Evolutionary conservation across 495 filamentous ascomycete genomes (phyloP).

Genomic region (Aspergillus cavernicola): DNA sequence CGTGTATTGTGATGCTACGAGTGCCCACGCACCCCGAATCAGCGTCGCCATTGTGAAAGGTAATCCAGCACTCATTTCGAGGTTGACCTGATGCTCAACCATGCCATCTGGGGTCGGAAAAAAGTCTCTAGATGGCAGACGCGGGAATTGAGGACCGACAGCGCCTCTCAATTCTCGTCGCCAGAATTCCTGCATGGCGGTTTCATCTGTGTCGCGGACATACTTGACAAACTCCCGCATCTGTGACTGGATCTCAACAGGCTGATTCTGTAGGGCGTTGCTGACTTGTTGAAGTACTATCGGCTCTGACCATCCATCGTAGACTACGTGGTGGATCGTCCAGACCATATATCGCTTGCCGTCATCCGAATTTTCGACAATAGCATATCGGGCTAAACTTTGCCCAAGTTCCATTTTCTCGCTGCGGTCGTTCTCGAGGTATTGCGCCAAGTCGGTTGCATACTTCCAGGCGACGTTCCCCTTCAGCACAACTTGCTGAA

Average conservation of each 20-base stretch:
- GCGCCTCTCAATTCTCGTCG: slow-evolving; percentile 47
- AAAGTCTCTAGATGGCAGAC: slow-evolving; percentile 51
- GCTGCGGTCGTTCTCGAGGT: slow-evolving; percentile 45
- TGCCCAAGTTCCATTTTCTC: slow-evolving; percentile 53
- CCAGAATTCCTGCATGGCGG: slow-evolving; percentile 40
- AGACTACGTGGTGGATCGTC: slow-evolving; percentile 65
- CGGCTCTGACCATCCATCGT: slow-evolving; percentile 64
- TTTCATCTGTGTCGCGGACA: slow-evolving; percentile 32
- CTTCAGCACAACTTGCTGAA: slow-evolving; percentile 56
- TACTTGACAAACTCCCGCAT: slow-evolving; percentile 45
- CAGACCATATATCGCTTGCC: slow-evolving; percentile 49
- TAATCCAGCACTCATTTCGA: slow-evolving; percentile 32
- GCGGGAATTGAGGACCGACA: slow-evolving; percentile 53
- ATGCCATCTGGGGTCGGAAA: slow-evolving; percentile 50
- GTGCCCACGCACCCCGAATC: slow-evolving; percentile 61
- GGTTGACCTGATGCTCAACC: slow-evolving; percentile 46
- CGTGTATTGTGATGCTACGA: slow-evolving; percentile 51
- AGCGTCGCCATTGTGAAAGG: slow-evolving; percentile 54
- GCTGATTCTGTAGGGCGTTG: slow-evolving; percentile 25
- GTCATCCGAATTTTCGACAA: slow-evolving; percentile 36
- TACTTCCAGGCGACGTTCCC: slow-evolving; percentile 40
- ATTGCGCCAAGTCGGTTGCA: slow-evolving; percentile 40
- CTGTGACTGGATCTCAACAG: slow-evolving; percentile 20
- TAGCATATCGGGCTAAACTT: slow-evolving; percentile 51
- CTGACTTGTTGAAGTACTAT: slow-evolving; percentile 54